Evolutionary conservation across 225 moss, liverwort and hornwort species (phyloP).

Genomic region (Rhytidiadelphus loreus): DNA sequence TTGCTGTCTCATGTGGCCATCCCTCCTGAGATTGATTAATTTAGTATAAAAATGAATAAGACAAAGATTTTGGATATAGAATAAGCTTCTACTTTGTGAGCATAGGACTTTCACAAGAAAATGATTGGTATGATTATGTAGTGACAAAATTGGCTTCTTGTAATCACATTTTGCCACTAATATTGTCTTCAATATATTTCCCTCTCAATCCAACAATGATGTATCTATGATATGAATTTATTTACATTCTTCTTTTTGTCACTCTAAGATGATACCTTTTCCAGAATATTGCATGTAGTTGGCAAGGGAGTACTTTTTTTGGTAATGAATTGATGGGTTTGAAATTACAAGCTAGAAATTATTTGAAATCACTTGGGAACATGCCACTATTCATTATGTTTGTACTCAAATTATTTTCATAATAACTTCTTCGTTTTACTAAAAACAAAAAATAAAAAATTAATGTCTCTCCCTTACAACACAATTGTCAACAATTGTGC

Average conservation of each 20-base stretch:
- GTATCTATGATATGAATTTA: background rate
- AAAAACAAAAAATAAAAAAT: background rate
- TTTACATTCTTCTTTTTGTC: background rate
- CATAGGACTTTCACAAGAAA: too few relatives aligned
- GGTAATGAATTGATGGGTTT: background rate
- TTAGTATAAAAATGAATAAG: too few relatives aligned
- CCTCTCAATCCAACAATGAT: too few relatives aligned
- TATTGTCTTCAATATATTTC: too few relatives aligned
- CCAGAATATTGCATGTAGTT: background rate
- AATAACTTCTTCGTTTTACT: background rate
- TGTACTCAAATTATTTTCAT: background rate
- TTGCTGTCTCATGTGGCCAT: too few relatives aligned
- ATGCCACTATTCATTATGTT: background rate
- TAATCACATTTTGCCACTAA: too few relatives aligned
- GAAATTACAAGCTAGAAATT: background rate
- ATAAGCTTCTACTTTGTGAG: too few relatives aligned
- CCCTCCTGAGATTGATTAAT: too few relatives aligned
- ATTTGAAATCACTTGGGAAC: background rate
- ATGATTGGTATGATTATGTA: too few relatives aligned
- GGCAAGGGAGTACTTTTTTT: accelerated
- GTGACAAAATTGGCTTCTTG: too few relatives aligned
- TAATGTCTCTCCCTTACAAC: background rate
- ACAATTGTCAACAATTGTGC: too few relatives aligned
- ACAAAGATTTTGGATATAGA: too few relatives aligned
- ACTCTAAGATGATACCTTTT: accelerated